Percentiles rank a stretch among this genome's conserved stretches.
Evolutionary conservation across 202 grass and related monocot species (phyloP).

Genomic region (Setaria italica): DNA sequence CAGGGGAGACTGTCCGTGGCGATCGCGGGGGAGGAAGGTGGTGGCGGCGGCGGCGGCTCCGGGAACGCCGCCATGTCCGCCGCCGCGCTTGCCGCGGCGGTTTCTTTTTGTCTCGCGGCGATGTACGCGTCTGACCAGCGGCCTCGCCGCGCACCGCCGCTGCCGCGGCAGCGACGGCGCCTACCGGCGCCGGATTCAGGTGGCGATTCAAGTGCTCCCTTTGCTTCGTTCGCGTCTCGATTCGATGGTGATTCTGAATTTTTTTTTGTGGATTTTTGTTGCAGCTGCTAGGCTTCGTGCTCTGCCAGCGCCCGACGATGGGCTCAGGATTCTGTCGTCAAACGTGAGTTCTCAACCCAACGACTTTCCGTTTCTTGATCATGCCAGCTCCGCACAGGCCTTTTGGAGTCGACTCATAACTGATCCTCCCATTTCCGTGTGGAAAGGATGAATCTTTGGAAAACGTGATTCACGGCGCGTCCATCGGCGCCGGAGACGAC

Average conservation of each 20-base stretch:
- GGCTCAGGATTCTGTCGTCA: slow-evolving; percentile 50
- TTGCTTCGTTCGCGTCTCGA: neutral
- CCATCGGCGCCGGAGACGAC: slow-evolving; percentile 52
- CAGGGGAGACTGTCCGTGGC: neutral
- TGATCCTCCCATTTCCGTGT: slow-evolving; percentile 21
- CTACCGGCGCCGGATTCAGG: slow-evolving; percentile 21
- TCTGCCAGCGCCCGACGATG: slow-evolving; percentile 23
- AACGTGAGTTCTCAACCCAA: slow-evolving; percentile 42
- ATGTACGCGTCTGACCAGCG: slow-evolving; percentile 41
- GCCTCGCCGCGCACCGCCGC: neutral
- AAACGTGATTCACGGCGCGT: slow-evolving; percentile 66
- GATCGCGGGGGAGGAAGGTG: neutral
- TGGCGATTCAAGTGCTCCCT: neutral
- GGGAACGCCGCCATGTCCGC: neutral
- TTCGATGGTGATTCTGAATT: slow-evolving; percentile 23
- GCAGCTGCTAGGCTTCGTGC: slow-evolving; percentile 12
- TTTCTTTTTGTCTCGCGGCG: slow-evolving; percentile 42
- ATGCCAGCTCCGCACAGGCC: neutral
- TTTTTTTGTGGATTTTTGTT: neutral
- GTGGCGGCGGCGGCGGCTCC: neutral
- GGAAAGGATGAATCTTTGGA: slow-evolving; percentile 51
- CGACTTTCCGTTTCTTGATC: neutral
- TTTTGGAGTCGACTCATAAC: neutral
- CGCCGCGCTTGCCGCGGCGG: slow-evolving; percentile 42
- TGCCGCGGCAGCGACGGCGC: neutral